A percentile compares a stretch with the other conserved stretches of the same genome.
phyloP scores from a whole-genome alignment of 192 early-diverging fungal species.

The Coemansia sp. region DNA sequence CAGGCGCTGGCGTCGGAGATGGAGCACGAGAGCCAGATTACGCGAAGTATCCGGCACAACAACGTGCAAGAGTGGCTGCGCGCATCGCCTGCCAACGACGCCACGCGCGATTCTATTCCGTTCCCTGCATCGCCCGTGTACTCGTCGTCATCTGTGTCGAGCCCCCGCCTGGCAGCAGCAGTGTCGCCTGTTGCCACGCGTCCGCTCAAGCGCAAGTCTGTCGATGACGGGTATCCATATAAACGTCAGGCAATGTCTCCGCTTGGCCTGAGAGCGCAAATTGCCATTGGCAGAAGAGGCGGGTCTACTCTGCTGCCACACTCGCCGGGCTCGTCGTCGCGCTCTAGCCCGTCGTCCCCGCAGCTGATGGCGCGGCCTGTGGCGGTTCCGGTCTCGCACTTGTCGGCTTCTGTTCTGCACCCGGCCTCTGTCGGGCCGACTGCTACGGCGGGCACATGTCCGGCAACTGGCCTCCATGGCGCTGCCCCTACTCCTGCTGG shows the following conservation, averaged over 20 bases:
- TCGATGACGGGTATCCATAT: conserved; percentile 35
- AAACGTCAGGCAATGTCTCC: conserved; percentile 57
- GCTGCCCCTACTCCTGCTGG: neutral
- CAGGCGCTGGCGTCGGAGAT: conserved; percentile 52
- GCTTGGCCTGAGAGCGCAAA: conserved; percentile 43
- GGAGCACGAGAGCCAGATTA: conserved; percentile 57
- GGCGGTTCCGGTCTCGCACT: conserved; percentile 7
- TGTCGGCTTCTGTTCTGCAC: neutral
- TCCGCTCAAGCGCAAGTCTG: conserved; percentile 40
- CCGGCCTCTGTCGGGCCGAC: neutral
- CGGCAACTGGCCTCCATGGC: neutral
- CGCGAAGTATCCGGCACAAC: conserved; percentile 44
- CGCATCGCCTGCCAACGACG: conserved; percentile 12
- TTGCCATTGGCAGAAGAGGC: conserved; percentile 20
- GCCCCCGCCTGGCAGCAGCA: conserved; percentile 21
- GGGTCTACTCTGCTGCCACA: neutral
- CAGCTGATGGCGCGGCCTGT: conserved; percentile 24
- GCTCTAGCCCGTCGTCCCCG: conserved; percentile 38
- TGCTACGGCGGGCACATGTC: conserved; percentile 22
- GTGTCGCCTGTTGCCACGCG: conserved; percentile 4
- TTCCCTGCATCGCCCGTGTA: conserved; percentile 33
- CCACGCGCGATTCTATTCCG: conserved; percentile 3
- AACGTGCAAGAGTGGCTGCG: conserved; percentile 57
- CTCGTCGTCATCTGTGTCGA: conserved; percentile 30
- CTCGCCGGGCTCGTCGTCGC: conserved; percentile 11